A percentile compares a stretch with the other conserved stretches of the same genome.
phyloP scores from a whole-genome alignment of 2,329 filamentous ascomycete species.

The Ophiognomonia clavigignenti-juglandacearum region DNA sequence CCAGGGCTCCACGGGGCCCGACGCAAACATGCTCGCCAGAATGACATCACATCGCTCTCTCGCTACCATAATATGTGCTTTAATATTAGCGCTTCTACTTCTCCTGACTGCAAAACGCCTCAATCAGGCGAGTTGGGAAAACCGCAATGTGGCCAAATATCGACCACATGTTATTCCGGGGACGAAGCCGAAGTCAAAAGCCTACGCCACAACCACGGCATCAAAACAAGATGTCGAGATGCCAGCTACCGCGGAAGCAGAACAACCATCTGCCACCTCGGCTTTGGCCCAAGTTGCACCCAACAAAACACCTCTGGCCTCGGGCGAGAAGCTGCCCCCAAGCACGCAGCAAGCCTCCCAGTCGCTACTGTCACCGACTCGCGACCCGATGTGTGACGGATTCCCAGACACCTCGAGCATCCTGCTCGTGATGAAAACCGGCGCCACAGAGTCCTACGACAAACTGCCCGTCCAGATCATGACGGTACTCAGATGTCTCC shows the following conservation, averaged over 20 bases:
- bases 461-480: constrained; percentile 52
- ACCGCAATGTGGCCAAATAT: constrained; percentile 22
- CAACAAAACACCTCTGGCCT: neutral
- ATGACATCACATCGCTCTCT: constrained; percentile 27
- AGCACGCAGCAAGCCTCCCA: constrained; percentile 27
- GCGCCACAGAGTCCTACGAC: constrained; percentile 49
- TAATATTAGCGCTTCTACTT: constrained; percentile 26
- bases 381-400: constrained; percentile 21
- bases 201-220: neutral
- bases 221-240: neutral
- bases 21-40: constrained; percentile 12
- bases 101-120: constrained; percentile 29
- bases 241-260: neutral
- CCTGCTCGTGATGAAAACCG: constrained; percentile 54
- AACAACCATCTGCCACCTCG: neutral
- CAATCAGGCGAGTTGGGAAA: constrained; percentile 25
- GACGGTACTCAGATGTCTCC: constrained; percentile 47
- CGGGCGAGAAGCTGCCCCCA: constrained; percentile 25
- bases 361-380: neutral
- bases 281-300: neutral
- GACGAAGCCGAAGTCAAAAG: neutral
- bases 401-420: constrained; percentile 42
- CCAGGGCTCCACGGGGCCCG: too few relatives aligned
- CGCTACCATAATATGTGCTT: constrained; percentile 22
- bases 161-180: constrained; percentile 11